Conservation (phyloP, 768 basidiomycete species). For the Trametes punicea region DNA sequence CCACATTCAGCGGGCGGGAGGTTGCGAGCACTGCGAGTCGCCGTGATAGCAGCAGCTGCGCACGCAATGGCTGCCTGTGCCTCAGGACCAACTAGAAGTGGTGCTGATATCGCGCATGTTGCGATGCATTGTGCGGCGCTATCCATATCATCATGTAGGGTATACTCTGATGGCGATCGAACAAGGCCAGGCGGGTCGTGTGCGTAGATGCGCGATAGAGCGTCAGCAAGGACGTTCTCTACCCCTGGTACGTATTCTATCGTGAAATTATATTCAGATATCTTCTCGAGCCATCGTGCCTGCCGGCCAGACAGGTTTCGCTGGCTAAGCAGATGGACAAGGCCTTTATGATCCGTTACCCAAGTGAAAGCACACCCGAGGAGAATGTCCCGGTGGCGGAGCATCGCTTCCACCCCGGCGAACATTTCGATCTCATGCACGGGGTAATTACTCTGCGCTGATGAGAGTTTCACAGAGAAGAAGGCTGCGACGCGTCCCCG, state of each 20-base stretch:
- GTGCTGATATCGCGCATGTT: too few relatives aligned
- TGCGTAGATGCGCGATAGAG: conserved; percentile 15
- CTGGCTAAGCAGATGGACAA: conserved; percentile 23
- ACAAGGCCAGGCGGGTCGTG: conserved; percentile 17
- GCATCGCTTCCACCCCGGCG: conserved; percentile 35
- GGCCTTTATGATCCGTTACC: conserved; percentile 29
- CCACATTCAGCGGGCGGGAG: too few relatives aligned
- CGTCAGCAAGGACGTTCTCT: conserved; percentile 27
- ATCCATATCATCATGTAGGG: background rate
- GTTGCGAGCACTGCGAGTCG: too few relatives aligned
- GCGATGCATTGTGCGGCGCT: too few relatives aligned
- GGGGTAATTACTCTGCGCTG: conserved; percentile 32
- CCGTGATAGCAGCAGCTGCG: too few relatives aligned
- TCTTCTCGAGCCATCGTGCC: conserved; percentile 9
- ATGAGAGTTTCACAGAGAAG: conserved; percentile 27
- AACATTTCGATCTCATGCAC: conserved; percentile 37
- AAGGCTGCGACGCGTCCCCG: conserved; percentile 22
- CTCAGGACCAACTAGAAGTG: too few relatives aligned
- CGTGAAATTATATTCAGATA: conserved; percentile 29
- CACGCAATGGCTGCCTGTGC: too few relatives aligned
- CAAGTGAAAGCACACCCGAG: too few relatives aligned
- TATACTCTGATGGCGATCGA: conserved; percentile 14
- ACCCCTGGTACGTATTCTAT: conserved; percentile 29
- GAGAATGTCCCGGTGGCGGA: conserved; percentile 29
- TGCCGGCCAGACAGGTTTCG: conserved; percentile 18